Evolutionary conservation across 371 early-diverging fungal genomes (phyloP), one percentile per base, ranked within the genome.

Genomic region (Mortierella sp.): DNA sequence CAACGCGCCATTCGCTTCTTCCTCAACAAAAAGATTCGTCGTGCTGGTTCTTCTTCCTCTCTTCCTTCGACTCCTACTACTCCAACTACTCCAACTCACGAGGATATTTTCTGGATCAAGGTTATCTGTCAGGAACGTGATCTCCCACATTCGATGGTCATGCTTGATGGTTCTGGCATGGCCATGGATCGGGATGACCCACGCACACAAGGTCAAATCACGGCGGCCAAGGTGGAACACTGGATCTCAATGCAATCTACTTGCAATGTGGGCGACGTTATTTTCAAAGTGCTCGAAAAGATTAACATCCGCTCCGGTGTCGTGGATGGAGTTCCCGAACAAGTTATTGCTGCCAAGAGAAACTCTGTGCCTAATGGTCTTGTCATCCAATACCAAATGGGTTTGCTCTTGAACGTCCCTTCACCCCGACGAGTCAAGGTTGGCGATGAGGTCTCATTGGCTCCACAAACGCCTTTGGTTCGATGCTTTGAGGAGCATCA

Each of bases 1-100:
- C 63, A 63, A 18, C 63, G 63, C 11, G 52, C 66, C 45, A 81
- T 88, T 52, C 79, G 85, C 46, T 81, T 86, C 67, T 81, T 83
- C 48, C 64, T 87, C 45, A 85, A 85, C 65, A 84, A 85, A 29
- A 80, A 85, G 47, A 85, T 87, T 60, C 63, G 63, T n/a, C 63
- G 63, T 5, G 70, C 76, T 0, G 46, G 59, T 15, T 65, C 80
- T 19, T 62, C 59, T 16, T 46, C 60, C 1, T 25, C 60, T 15
- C 62, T 66, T 7, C 72, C 77, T 1, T 67, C 73, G 3, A 73
- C 72, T 0, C 76, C 79, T 1, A 72, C 70, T 15, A 72, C 69
- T 0, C 75, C 71, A 4, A 73, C 62, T 4, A 45, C 60, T 4
- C 64, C 76, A 0, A 59, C 63, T 19, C 68, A 72, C 29, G 79